phyloP scores from a whole-genome alignment of 2,329 filamentous ascomycete genomes.

The Pleurostoma richardsiae region DNA sequence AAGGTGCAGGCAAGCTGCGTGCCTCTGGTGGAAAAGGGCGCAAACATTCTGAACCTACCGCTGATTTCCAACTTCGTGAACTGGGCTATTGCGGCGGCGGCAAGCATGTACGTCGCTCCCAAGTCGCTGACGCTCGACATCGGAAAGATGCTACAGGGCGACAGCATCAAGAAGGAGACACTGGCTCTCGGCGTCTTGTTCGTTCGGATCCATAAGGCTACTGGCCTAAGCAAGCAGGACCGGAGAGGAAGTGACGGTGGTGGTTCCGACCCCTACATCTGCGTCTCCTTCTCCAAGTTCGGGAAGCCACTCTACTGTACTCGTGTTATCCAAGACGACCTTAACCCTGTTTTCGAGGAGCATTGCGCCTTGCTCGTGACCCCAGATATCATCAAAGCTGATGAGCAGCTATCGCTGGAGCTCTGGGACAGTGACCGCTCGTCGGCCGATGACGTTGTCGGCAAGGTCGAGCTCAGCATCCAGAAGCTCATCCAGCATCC shows the following conservation, averaged over 20 bases:
- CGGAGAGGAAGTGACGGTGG: conserved; percentile 74
- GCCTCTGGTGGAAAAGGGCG: conserved; percentile 84
- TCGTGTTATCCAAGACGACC: conserved; percentile 87
- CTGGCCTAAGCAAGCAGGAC: conserved; percentile 89
- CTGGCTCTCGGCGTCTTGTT: conserved; percentile 85
- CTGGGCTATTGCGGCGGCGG: conserved; percentile 83
- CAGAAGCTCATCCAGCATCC: conserved; percentile 94
- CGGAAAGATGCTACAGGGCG: conserved; percentile 83
- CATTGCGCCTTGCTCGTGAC: conserved; percentile 81
- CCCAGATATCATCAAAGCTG: conserved; percentile 82
- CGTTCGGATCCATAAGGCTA: conserved; percentile 83
- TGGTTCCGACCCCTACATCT: conserved; percentile 93
- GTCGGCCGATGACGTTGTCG: conserved; percentile 90
- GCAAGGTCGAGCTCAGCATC: conserved; percentile 89
- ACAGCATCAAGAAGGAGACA: conserved; percentile 87
- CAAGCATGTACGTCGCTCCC: conserved; percentile 87
- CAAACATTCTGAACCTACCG: conserved; percentile 87
- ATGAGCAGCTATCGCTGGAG: conserved; percentile 89
- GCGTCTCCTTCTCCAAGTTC: conserved; percentile 91
- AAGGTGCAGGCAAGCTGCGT: conserved; percentile 86
- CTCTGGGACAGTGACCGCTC: conserved; percentile 94
- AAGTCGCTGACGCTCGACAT: conserved; percentile 92
- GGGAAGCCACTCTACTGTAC: conserved; percentile 98
- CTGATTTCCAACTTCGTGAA: conserved; percentile 96
- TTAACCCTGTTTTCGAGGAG: conserved; percentile 92